Base-by-base conservation (phyloP, 1,284 basidiomycete species). In the Fomitiporia mediterranea region DNA sequence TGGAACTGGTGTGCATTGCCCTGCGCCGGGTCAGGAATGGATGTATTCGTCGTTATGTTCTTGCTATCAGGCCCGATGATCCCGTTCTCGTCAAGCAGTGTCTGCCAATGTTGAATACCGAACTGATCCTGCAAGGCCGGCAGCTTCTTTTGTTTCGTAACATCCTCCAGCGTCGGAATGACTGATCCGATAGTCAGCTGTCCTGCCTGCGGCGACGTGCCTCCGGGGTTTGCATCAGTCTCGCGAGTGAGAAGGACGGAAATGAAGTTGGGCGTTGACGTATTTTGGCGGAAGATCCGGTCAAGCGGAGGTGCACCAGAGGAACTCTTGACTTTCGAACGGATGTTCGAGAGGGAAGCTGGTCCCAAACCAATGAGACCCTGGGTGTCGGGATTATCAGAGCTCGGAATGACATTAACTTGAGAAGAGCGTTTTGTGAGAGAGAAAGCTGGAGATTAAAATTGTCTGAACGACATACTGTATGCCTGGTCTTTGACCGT, bases 401-500 rank as follows among this genome's bases (percentile, higher is more conserved):
- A 9, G 48, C 68, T 67, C 15, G 70, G 66, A 2, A 64, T 59
- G 1, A 74, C 63, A 55, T 72, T 65, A 51, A 79, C 76, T 79
- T 44, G 25, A 56, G 61, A 25, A 65, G 56, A 46, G n/a, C n/a
- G n/a, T n/a, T n/a, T n/a, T n/a, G n/a, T 48, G 27, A 43, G 13
- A 25, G 23, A 30, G 39, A 28, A 7, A 28, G 32, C 32, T 17
- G 38, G 47, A 56, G 43, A n/a, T 8, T 2, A n/a, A 34, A 42
- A 17, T 46, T 30, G 25, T 15, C 25, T 46, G 9, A n/a, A 15
- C 21, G 27, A 69, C 81, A 54, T 57, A 86, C 84, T 74, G 64
- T 78, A 88, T n/a, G 81, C 84, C 62, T 89, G 86, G 38, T 79
- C 67, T 1, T 72, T 62, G 40, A 87, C 71, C 0, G 65, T 71